Conservation (phyloP, 192 early-diverging fungal species). For the Kappamyces sp. region DNA sequence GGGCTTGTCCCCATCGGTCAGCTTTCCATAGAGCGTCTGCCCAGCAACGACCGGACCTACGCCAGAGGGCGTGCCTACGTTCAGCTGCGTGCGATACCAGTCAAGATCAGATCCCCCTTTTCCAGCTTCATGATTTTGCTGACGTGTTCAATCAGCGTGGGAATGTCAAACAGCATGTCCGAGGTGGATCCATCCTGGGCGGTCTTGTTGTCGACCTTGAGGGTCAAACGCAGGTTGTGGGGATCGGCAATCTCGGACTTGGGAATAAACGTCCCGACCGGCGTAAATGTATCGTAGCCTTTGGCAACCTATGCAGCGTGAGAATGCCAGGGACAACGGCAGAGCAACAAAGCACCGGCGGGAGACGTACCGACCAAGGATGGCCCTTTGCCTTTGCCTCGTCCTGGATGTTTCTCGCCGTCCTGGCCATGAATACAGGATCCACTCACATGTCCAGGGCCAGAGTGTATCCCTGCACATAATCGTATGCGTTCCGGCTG, state of each 20-base stretch:
- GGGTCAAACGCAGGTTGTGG: constrained; percentile 66
- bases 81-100: constrained; percentile 18
- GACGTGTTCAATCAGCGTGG: constrained; percentile 72
- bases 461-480: constrained; percentile 70
- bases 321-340: constrained; percentile 91
- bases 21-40: constrained; percentile 45
- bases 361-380: constrained; percentile 16
- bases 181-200: constrained; percentile 78
- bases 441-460: constrained; percentile 90
- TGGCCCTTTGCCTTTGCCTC: constrained; percentile 76
- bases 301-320: too few species aligned
- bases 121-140: constrained; percentile 84
- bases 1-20: not conserved
- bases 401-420: constrained; percentile 84
- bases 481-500: constrained; percentile 51
- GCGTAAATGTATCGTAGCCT: constrained; percentile 93
- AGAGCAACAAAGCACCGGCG: too few species aligned
- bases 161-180: constrained; percentile 93
- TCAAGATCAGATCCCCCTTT: constrained; percentile 83
- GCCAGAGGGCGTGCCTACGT: constrained; percentile 69
- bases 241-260: constrained; percentile 65
- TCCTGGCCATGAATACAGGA: too few species aligned
- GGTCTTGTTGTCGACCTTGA: constrained; percentile 66
- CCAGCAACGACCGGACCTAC: constrained; percentile 80
- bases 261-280: constrained; percentile 78